Base-by-base conservation (phyloP, 352 stramenopile genomes). In the Pythium volutum region DNA sequence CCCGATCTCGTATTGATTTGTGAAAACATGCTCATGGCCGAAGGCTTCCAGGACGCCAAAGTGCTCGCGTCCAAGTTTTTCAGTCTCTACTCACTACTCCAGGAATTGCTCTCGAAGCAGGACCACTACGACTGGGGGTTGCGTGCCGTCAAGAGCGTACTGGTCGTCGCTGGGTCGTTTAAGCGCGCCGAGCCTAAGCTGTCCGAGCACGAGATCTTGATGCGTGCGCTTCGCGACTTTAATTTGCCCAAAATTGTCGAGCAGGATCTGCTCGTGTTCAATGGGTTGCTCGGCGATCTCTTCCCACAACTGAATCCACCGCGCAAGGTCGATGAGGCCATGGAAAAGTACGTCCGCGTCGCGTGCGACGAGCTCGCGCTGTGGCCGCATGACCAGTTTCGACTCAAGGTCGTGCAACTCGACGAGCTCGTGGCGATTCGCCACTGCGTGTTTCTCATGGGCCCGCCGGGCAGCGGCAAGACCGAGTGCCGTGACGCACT, bases 11-110 rank as follows among this genome's bases (percentile, higher is more conserved):
- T 98, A 11, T 76, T 98, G 16, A 98, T 98, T 47, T 98, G 91
- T 58, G 95, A 98, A 74, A 98, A 98, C 60, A 98, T 98, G 91
- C 80, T 98, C 16, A 98, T 98, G 93, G 93, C 91, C 15, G 89
- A 98, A 64, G 95, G 95, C 3, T 98, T 98, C 66, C 83, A 89
- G 58, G 79, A 97, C 43, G 91, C 93, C 9, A 98, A 98, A 63
- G 50, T 89, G 15, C 75, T 98, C 5, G 94, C 95, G 5, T 91
- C 88, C 42, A 98, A 98, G 68, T 98, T 98, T 47, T 97, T 96
- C 59, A 95, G 89, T 46, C 69, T 98, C 6, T 98, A 98, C 65
- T 96, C 89, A 33, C 74, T 98, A 26, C 74, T 98, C 12, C 80
- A 89, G 39, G 91, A 98, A 62, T 74, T 98, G 20, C 75, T 98